phyloP scores from a whole-genome alignment of 352 stramenopile genomes.

The Globisporangium recalcitrans region DNA sequence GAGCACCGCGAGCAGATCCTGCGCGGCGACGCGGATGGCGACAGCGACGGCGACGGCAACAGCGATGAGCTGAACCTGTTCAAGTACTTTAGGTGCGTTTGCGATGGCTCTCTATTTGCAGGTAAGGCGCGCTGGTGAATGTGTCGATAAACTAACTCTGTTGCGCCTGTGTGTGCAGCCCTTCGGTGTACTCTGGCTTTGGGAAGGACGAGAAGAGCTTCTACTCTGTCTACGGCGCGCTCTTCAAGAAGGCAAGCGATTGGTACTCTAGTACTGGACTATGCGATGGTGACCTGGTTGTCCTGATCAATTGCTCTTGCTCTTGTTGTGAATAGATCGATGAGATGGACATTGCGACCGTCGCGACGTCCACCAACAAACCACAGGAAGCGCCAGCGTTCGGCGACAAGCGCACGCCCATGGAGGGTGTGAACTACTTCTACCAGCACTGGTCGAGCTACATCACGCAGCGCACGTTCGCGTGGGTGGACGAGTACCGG shows the following conservation, averaged over 20 bases:
- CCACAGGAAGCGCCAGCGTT: constrained; percentile 35
- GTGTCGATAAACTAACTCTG: constrained; percentile 10
- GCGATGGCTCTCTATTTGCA: too few species aligned
- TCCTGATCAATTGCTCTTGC: not conserved
- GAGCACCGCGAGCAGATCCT: constrained; percentile 85
- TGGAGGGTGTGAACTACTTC: constrained; percentile 59
- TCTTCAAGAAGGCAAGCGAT: constrained; percentile 55
- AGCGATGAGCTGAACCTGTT: constrained; percentile 69
- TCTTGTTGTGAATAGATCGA: constrained; percentile 52
- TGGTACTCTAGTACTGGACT: not conserved
- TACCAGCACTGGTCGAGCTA: constrained; percentile 82
- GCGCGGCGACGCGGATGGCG: constrained; percentile 41
- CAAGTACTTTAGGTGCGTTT: constrained; percentile 65
- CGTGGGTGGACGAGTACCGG: constrained; percentile 81
- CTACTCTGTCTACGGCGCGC: constrained; percentile 63
- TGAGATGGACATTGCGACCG: constrained; percentile 41
- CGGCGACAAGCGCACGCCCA: constrained; percentile 31
- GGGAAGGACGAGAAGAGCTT: constrained; percentile 69
- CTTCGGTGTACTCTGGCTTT: constrained; percentile 75
- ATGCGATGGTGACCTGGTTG: not conserved
- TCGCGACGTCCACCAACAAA: constrained; percentile 3
- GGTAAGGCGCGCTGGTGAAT: too few species aligned
- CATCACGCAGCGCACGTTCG: constrained; percentile 63
- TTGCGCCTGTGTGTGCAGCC: constrained; percentile 15
- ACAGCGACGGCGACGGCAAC: constrained; percentile 13